A percentile compares a stretch with the other conserved stretches of the same genome.
phyloP scores from a whole-genome alignment of 2,329 filamentous ascomycete genomes.

The Fusarium napiforme region DNA sequence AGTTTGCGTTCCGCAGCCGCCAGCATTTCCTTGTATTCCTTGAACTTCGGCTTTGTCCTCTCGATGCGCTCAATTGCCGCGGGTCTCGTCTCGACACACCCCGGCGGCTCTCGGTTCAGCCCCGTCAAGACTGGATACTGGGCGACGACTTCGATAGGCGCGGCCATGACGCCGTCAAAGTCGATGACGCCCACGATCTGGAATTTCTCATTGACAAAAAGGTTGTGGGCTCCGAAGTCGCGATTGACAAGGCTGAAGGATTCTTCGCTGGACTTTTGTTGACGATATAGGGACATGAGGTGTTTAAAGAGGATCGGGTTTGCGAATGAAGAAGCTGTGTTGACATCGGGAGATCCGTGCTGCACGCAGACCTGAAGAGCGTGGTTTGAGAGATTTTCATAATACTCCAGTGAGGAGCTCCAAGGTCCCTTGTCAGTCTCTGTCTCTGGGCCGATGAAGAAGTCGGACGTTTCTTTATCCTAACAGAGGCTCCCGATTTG shows the following conservation, averaged over 20 bases:
- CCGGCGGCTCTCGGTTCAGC: background rate
- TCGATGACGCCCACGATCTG: background rate
- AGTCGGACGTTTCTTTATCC: background rate
- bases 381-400: background rate
- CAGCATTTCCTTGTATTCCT: background rate
- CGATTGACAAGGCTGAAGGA: background rate
- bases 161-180: background rate
- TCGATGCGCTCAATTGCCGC: background rate
- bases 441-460: background rate
- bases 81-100: background rate
- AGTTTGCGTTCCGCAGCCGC: too few species aligned
- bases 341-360: background rate
- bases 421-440: background rate
- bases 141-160: background rate
- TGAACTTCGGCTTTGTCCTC: background rate
- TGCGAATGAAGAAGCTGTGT: background rate
- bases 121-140: background rate
- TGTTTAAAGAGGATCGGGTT: background rate
- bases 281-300: background rate
- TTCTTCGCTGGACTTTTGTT: rapidly evolving
- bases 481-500: background rate
- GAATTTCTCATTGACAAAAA: background rate
- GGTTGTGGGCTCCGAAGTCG: background rate
- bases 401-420: background rate
- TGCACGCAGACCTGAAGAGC: background rate